Conservation (phyloP, 257 asterid species). For the Fraxinus anomala region DNA sequence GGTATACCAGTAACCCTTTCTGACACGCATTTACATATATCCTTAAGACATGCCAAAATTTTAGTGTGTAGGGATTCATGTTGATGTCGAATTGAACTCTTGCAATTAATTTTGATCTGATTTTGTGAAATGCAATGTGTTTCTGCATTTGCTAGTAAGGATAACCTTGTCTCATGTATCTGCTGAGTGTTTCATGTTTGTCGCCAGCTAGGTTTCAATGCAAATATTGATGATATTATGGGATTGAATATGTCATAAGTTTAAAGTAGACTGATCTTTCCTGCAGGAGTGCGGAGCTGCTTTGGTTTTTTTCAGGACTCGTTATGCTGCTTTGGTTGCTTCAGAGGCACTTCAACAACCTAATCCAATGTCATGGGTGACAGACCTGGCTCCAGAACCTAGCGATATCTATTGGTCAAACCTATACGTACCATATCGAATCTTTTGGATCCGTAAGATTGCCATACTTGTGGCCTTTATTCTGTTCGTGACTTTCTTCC, state of each 20-base stretch:
- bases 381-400: constrained; percentile 89
- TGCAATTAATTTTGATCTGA: neutral
- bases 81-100: neutral
- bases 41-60: neutral
- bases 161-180: neutral
- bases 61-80: neutral
- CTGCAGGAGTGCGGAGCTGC: constrained; percentile 93
- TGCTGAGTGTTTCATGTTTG: neutral
- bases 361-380: constrained; percentile 95
- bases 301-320: constrained; percentile 84
- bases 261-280: constrained; percentile 23
- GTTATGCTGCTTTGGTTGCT: constrained; percentile 97
- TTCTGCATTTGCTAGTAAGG: constrained; percentile 2
- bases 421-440: constrained; percentile 70
- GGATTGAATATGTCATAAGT: constrained; percentile 16
- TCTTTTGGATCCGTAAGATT: constrained; percentile 86
- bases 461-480: constrained; percentile 66
- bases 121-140: neutral
- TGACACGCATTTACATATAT: neutral
- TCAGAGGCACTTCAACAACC: constrained; percentile 79
- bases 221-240: constrained; percentile 4
- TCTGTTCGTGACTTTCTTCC: constrained; percentile 73
- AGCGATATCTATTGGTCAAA: constrained; percentile 81
- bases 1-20: no score
- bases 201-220: neutral